Evolutionary conservation across 345 rosid species (phyloP).

Genomic region (Eucalyptus paniculata): DNA sequence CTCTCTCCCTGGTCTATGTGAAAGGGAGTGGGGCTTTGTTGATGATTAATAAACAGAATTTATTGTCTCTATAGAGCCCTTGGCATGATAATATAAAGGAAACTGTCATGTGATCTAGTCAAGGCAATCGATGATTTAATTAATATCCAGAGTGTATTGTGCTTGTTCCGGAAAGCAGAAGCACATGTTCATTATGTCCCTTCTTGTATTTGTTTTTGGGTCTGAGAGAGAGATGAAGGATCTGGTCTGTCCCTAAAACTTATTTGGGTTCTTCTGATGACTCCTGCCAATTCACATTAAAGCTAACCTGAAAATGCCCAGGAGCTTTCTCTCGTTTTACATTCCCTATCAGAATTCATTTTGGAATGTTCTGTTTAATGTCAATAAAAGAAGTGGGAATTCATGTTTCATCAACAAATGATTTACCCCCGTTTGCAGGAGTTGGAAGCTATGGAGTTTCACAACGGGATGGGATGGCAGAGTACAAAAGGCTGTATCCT

Average conservation of each 20-base stretch:
- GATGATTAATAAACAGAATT: not conserved
- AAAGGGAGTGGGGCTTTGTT: not conserved
- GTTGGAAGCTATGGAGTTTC: not conserved
- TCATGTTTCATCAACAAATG: not conserved
- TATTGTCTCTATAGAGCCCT: not conserved
- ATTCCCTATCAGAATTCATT: not conserved
- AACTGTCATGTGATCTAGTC: not conserved
- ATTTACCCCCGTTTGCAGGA: not conserved
- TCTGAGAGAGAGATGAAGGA: not conserved
- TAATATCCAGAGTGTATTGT: not conserved
- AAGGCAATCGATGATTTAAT: not conserved
- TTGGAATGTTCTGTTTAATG: not conserved
- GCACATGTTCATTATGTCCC: not conserved
- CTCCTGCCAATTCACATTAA: not conserved
- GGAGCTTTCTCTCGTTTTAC: not conserved
- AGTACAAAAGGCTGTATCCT: conserved; percentile 1
- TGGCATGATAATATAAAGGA: not conserved
- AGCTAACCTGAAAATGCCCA: not conserved
- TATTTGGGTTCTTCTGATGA: not conserved
- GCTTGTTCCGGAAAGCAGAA: not conserved
- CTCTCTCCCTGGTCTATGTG: not conserved
- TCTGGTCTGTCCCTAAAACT: not conserved
- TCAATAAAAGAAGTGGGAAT: not conserved
- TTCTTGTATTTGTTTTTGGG: not conserved
- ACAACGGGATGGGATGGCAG: not conserved